phyloP scores from a whole-genome alignment of 805 yeast genomes.

The Wickerhamomyces chaumierensis region DNA sequence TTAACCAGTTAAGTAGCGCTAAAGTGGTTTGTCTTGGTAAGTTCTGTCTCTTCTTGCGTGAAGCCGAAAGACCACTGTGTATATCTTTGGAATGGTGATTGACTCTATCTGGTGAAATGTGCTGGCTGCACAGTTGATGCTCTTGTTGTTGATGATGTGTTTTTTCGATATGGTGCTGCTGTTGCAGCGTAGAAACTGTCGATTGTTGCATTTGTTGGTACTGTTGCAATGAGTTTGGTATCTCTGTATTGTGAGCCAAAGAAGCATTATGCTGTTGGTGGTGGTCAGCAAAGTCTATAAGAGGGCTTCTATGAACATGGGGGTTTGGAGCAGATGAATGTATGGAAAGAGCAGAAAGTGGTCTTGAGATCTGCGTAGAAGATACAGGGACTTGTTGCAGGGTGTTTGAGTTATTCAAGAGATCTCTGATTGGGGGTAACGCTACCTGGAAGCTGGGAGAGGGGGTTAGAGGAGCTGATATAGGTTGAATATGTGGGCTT shows the following conservation, averaged over 20 bases:
- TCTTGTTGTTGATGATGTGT: constrained; percentile 2
- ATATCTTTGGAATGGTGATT: constrained; percentile 8
- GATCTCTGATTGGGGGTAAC: constrained; percentile 12
- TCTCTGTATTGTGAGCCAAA: background rate
- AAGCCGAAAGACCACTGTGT: constrained; percentile 3
- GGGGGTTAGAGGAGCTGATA: too few species aligned
- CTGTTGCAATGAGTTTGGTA: constrained; percentile 2
- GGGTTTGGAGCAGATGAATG: too few species aligned
- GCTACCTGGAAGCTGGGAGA: too few species aligned
- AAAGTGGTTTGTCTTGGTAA: constrained; percentile 70
- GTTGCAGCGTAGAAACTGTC: background rate
- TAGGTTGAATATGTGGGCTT: too few species aligned
- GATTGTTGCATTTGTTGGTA: background rate
- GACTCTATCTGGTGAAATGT: too few species aligned
- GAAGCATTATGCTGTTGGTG: too few species aligned
- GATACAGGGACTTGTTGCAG: too few species aligned
- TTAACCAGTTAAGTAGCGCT: constrained; percentile 60
- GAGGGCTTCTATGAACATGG: too few species aligned
- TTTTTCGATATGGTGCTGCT: constrained; percentile 1
- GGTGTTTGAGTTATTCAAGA: constrained; percentile 4
- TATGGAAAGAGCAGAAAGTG: too few species aligned
- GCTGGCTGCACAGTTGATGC: constrained; percentile 2
- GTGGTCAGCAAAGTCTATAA: too few species aligned
- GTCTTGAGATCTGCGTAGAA: too few species aligned
- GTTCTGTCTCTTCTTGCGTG: constrained; percentile 48